Conservation (phyloP, 2,329 filamentous ascomycete genomes). For the Verticillium klebahnii region DNA sequence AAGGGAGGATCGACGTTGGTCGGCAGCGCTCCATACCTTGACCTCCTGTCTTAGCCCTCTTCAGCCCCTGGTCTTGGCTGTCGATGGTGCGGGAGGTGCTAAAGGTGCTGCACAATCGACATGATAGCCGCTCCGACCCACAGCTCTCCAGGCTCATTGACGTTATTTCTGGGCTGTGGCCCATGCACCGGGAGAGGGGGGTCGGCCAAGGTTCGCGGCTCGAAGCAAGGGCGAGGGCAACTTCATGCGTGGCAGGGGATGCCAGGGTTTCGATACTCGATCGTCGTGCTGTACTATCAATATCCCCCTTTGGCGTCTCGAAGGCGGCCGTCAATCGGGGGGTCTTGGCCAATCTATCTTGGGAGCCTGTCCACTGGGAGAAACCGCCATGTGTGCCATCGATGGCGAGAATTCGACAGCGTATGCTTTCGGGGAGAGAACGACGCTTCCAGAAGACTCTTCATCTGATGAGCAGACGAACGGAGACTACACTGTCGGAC, state of each 20-base stretch:
- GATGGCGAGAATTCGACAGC: not conserved
- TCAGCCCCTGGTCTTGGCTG: not conserved
- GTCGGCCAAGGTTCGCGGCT: not conserved
- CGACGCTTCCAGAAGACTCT: not conserved
- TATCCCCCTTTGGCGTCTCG: not conserved
- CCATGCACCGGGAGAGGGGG: not conserved
- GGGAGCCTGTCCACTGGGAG: not conserved
- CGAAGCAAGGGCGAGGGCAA: not conserved
- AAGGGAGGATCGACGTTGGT: not conserved
- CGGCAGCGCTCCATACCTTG: not conserved
- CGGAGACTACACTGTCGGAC: too few relatives aligned
- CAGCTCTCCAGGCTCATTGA: not conserved
- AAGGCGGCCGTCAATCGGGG: not conserved
- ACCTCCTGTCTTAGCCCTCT: not conserved
- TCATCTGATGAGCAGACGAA: not conserved
- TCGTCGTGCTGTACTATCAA: not conserved
- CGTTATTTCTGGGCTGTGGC: not conserved
- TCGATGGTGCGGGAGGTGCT: not conserved
- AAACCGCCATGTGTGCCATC: not conserved
- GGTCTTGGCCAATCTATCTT: not conserved
- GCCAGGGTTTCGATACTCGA: not conserved
- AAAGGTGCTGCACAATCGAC: not conserved
- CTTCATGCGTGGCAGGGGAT: not conserved
- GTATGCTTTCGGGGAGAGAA: not conserved
- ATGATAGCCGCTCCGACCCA: not conserved